A percentile compares a stretch with the other conserved stretches of the same genome.
These are phyloP conservation scores for Agaricus blazei DNA, from an alignment of 768 basidiomycete genomes.

Conservation along the genomic window DNA sequence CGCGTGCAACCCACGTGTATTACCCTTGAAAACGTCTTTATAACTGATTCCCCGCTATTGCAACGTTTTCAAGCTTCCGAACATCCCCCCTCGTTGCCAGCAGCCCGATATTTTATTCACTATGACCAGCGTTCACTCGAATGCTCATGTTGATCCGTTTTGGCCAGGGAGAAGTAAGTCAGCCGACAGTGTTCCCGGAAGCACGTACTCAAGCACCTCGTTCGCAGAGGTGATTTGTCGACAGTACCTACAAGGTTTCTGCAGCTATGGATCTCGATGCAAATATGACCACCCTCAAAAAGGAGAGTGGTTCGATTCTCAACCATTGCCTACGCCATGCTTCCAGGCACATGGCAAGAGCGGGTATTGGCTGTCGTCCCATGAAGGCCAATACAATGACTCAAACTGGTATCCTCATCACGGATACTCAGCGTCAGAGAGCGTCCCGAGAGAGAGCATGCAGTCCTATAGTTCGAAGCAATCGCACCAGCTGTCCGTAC, in stretches of 20 bases:
- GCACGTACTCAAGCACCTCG: no score
- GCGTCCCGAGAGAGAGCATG: background rate
- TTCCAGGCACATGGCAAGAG: background rate
- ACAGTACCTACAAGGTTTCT: slow-evolving; percentile 10
- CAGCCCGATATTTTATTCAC: background rate
- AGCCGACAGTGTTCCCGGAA: background rate
- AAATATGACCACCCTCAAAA: slow-evolving; percentile 8
- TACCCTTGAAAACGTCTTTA: slow-evolving; percentile 10
- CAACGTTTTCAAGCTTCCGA: slow-evolving; percentile 1
- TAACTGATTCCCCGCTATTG: slow-evolving; percentile 1
- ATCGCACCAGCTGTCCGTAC: background rate
- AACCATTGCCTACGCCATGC: background rate
- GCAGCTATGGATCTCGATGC: slow-evolving; percentile 5
- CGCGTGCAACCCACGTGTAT: slow-evolving; percentile 12
- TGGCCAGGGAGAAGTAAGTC: slow-evolving; percentile 8
- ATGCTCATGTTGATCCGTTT: background rate
- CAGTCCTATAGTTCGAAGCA: background rate
- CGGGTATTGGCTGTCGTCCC: slow-evolving; percentile 1
- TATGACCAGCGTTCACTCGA: background rate
- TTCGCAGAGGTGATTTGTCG: slow-evolving; percentile 5
- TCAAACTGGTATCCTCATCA: slow-evolving; percentile 4
- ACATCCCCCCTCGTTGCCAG: background rate
- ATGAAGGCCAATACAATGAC: background rate
- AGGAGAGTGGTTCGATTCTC: background rate
- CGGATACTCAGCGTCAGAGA: background rate